A percentile compares a stretch with the other conserved stretches of the same genome.
Evolutionary conservation across 495 filamentous ascomycete species (phyloP).

Genomic region (Trypethelium eluteriae): DNA sequence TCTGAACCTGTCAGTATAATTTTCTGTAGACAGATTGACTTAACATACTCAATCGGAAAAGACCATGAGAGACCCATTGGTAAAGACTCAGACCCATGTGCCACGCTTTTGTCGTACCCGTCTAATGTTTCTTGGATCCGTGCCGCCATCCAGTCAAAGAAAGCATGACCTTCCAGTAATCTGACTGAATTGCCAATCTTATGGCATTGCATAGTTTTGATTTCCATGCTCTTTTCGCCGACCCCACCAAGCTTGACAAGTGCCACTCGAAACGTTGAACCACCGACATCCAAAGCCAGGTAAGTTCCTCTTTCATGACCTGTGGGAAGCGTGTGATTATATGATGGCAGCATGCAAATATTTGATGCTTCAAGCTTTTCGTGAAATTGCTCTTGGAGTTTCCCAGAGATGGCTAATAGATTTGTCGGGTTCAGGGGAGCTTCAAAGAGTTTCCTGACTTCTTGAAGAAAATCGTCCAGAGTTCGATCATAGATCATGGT

Average conservation of each 20-base stretch:
- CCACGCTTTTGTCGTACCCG: slow-evolving; percentile 29
- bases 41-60: slow-evolving; percentile 55
- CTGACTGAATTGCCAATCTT: slow-evolving; percentile 50
- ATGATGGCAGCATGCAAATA: slow-evolving; percentile 60
- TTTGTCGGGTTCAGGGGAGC: slow-evolving; percentile 34
- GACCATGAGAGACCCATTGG: slow-evolving; percentile 61
- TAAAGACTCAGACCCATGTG: slow-evolving; percentile 32
- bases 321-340: slow-evolving; percentile 53
- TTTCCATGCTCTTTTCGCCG: slow-evolving; percentile 42
- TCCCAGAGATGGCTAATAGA: slow-evolving; percentile 49
- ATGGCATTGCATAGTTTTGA: slow-evolving; percentile 44
- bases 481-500: slow-evolving; percentile 26
- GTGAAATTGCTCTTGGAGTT: slow-evolving; percentile 52
- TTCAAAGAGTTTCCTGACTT: slow-evolving; percentile 45
- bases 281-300: slow-evolving; percentile 59
- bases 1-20: slow-evolving; percentile 20
- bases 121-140: slow-evolving; percentile 49
- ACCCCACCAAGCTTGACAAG: slow-evolving; percentile 49
- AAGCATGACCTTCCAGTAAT: slow-evolving; percentile 45
- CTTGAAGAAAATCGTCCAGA: slow-evolving; percentile 46
- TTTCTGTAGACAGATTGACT: not conserved
- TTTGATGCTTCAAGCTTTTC: slow-evolving; percentile 47
- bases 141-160: slow-evolving; percentile 65
- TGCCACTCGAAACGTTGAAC: slow-evolving; percentile 58
- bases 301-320: slow-evolving; percentile 54